Percentiles rank a stretch among this genome's conserved stretches.
phyloP scores from a whole-genome alignment of 1,284 basidiomycete genomes.

The Cystobasidium sp. region DNA sequence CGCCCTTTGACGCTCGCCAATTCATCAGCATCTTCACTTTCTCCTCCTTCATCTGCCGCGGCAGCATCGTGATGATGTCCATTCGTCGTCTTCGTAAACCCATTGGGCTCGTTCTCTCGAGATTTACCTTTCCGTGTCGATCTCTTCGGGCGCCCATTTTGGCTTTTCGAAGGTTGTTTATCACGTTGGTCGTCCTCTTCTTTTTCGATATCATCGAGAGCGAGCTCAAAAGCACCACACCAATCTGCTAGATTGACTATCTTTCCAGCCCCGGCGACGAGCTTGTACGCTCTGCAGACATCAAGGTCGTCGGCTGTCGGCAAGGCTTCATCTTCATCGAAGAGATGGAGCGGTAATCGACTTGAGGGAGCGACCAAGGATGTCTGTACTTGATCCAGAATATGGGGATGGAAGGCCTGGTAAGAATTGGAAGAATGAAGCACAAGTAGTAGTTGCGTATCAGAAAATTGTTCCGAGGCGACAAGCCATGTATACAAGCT shows the following conservation, averaged over 20 bases:
- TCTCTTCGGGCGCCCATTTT: neutral
- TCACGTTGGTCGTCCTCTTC: constrained; percentile 20
- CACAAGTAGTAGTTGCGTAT: neutral
- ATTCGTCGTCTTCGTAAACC: neutral
- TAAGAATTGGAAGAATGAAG: neutral
- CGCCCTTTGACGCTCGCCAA: constrained; percentile 37
- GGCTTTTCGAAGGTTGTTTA: neutral
- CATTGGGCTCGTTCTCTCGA: neutral
- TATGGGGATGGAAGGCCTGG: constrained; percentile 36
- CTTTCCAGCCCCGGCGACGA: constrained; percentile 49
- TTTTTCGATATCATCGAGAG: constrained; percentile 10
- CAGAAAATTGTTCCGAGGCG: neutral
- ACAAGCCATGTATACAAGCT: neutral
- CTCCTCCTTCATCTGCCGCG: constrained; percentile 27
- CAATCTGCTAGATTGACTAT: constrained; percentile 52
- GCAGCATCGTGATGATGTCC: neutral
- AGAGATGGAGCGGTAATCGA: constrained; percentile 32
- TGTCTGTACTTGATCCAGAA: constrained; percentile 17
- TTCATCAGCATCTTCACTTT: constrained; percentile 43
- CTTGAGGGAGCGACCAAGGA: constrained; percentile 27
- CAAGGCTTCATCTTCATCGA: constrained; percentile 12
- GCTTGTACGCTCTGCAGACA: constrained; percentile 23
- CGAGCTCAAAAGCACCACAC: constrained; percentile 48
- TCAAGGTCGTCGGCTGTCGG: constrained; percentile 17
- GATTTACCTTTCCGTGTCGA: neutral